Evolutionary conservation across 2,329 filamentous ascomycete species (phyloP).

Genomic region (Trichophyton equinum): DNA sequence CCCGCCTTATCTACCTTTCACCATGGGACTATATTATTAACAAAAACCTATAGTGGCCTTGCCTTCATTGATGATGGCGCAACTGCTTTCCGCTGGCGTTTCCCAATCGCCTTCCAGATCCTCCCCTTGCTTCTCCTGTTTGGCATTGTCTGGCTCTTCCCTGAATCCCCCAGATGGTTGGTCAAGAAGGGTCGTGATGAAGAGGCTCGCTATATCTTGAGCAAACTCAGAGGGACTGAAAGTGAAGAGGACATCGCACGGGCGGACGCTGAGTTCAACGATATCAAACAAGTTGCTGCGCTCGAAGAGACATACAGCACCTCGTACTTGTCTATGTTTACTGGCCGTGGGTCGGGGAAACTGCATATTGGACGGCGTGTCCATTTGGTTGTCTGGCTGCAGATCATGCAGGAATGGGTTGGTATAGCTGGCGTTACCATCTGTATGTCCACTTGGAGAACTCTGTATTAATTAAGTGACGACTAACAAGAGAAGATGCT

Average conservation of each 20-base stretch:
- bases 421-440: conserved; percentile 59
- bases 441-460: conserved; percentile 24
- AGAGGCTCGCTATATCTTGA: conserved; percentile 54
- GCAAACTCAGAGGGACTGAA: conserved; percentile 48
- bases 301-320: conserved; percentile 47
- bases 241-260: conserved; percentile 21
- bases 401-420: conserved; percentile 59
- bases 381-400: conserved; percentile 58
- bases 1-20: too few species aligned
- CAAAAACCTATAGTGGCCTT: conserved; percentile 32
- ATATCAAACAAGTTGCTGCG: conserved; percentile 52
- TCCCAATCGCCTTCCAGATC: conserved; percentile 58
- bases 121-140: conserved; percentile 49
- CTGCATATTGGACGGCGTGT: conserved; percentile 55
- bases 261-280: conserved; percentile 53
- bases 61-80: conserved; percentile 48
- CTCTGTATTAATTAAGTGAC: background rate
- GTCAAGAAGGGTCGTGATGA: conserved; percentile 53
- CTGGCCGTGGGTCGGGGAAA: conserved; percentile 52
- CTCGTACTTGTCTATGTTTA: conserved; percentile 54
- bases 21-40: too few species aligned
- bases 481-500: conserved; percentile 21
- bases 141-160: conserved; percentile 50
- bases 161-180: conserved; percentile 47
- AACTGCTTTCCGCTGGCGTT: conserved; percentile 52